These are phyloP conservation scores for Alternaria alternata DNA, from an alignment of 2,329 filamentous ascomycete genomes.

Conservation along the genomic window DNA sequence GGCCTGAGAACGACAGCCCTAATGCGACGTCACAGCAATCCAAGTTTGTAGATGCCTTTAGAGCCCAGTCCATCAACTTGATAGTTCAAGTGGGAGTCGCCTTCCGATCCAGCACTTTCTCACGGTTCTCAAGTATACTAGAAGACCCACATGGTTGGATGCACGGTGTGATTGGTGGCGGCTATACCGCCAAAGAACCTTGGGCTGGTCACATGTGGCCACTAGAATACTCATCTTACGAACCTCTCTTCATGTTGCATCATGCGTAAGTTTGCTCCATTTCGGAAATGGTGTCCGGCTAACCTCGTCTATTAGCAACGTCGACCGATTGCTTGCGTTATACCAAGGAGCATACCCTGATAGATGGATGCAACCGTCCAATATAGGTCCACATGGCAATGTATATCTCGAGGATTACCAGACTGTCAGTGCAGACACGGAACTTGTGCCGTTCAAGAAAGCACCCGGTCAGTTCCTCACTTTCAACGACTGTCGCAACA, in stretches of 20 bases:
- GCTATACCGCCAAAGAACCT: constrained; percentile 16
- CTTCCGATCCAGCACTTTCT: constrained; percentile 19
- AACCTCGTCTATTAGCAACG: constrained; percentile 30
- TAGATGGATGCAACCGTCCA: constrained; percentile 65
- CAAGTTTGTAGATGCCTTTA: constrained; percentile 23
- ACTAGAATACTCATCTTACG: constrained; percentile 75
- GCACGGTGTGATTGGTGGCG: constrained; percentile 57
- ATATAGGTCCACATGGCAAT: constrained; percentile 36
- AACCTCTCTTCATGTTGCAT: constrained; percentile 65
- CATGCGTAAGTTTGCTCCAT: constrained; percentile 47
- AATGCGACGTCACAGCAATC: constrained; percentile 29
- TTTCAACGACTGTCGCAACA: constrained; percentile 35
- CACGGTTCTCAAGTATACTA: constrained; percentile 47
- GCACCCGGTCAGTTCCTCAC: constrained; percentile 39
- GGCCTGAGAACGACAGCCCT: constrained; percentile 33
- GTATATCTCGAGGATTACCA: constrained; percentile 50
- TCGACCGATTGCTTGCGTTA: constrained; percentile 67
- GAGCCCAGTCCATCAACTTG: constrained; percentile 36
- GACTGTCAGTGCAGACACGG: constrained; percentile 56
- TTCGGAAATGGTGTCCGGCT: not conserved
- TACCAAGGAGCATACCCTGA: constrained; percentile 77
- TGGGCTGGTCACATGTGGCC: constrained; percentile 73
- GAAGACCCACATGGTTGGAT: constrained; percentile 41
- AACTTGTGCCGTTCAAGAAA: constrained; percentile 53
- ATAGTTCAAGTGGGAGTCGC: constrained; percentile 41